Conservation (phyloP, 371 early-diverging fungal species). For the Nosema granulosis region DNA sequence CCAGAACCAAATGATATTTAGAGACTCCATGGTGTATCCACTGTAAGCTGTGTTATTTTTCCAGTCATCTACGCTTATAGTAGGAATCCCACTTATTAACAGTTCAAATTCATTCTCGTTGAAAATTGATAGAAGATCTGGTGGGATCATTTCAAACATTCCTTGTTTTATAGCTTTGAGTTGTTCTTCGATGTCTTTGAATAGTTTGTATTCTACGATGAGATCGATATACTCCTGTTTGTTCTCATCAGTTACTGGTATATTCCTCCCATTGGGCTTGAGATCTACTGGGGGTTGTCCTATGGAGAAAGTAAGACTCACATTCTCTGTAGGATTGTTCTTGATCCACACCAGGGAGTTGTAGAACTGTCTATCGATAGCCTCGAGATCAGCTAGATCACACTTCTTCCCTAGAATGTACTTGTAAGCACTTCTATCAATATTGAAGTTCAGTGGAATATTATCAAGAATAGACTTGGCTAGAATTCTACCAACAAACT, state of each 20-base stretch:
- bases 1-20: conserved; percentile 75
- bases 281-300: conserved; percentile 80
- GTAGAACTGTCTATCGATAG: conserved; percentile 88
- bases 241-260: conserved; percentile 85
- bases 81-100: conserved; percentile 82
- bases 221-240: conserved; percentile 88
- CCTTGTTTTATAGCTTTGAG: conserved; percentile 81
- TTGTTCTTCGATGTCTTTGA: conserved; percentile 75
- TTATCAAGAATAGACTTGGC: conserved; percentile 95
- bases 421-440: conserved; percentile 94
- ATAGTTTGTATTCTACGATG: conserved; percentile 79
- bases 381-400: conserved; percentile 89
- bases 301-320: conserved; percentile 84
- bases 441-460: conserved; percentile 83
- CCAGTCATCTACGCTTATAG: conserved; percentile 77
- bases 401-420: conserved; percentile 80
- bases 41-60: conserved; percentile 73
- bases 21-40: conserved; percentile 71
- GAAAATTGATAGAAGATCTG: conserved; percentile 47
- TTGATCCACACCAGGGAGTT: conserved; percentile 92
- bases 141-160: conserved; percentile 76
- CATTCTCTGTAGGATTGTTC: conserved; percentile 85
- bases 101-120: conserved; percentile 83
- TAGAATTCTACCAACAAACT: conserved; percentile 93
- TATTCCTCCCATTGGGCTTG: conserved; percentile 79